Conservation (phyloP, 768 basidiomycete genomes). For the Pholiota conissans region DNA sequence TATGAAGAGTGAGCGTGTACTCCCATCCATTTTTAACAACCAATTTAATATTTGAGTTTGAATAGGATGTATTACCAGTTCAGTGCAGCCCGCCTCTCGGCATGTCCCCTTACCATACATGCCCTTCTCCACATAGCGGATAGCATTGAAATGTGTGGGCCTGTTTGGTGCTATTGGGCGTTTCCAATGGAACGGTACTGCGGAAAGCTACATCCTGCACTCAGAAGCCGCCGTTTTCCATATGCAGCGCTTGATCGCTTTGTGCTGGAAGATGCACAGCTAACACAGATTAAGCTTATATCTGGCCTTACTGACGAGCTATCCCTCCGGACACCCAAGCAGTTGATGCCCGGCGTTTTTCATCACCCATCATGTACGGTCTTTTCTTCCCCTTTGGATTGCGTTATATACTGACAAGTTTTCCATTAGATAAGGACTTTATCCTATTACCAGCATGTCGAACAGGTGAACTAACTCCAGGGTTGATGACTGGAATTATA, state of each 20-base stretch:
- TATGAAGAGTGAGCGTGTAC: conserved; percentile 35
- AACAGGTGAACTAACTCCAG: not conserved
- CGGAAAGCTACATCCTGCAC: conserved; percentile 23
- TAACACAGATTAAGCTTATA: conserved; percentile 28
- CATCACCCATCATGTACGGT: conserved; percentile 11
- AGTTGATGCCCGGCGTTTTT: not conserved
- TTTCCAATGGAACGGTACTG: conserved; percentile 41
- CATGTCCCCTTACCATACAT: conserved; percentile 33
- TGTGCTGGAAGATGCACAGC: conserved; percentile 27
- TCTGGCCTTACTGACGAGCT: conserved; percentile 27
- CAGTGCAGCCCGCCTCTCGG: conserved; percentile 17
- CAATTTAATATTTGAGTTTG: not conserved
- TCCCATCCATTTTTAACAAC: not conserved
- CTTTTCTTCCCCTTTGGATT: not conserved
- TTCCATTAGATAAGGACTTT: conserved; percentile 24
- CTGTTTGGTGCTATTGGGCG: conserved; percentile 39
- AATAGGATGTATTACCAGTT: conserved; percentile 31
- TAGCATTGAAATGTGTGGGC: conserved; percentile 28
- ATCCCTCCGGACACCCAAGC: conserved; percentile 9
- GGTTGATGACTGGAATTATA: conserved; percentile 15
- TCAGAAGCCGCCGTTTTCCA: conserved; percentile 31
- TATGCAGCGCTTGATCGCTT: conserved; percentile 29
- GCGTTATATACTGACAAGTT: not conserved
- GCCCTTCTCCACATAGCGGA: conserved; percentile 20
- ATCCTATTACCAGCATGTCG: conserved; percentile 25